Evolutionary conservation across 108 stramenopile genomes (phyloP).

Genomic region (Cyclotella cryptica): DNA sequence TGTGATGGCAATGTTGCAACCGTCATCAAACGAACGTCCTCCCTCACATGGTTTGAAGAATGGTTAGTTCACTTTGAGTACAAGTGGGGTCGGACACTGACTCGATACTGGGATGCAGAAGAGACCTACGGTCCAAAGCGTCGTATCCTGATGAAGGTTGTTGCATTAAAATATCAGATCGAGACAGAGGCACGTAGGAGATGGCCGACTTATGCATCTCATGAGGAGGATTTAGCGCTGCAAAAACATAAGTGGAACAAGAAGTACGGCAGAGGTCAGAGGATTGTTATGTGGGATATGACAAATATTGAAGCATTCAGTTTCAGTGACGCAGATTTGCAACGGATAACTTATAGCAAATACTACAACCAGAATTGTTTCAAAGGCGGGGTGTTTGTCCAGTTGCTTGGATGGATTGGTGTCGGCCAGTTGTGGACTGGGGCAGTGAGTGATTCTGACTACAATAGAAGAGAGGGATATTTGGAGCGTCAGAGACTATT

Average conservation of each 20-base stretch:
- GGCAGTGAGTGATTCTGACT: constrained; percentile 31
- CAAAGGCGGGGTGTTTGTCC: constrained; percentile 28
- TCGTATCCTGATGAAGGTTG: neutral
- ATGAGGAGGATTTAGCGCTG: constrained; percentile 28
- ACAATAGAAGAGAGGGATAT: constrained; percentile 23
- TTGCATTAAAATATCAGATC: constrained; percentile 15
- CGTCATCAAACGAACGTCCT: neutral
- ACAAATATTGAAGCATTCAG: constrained; percentile 29
- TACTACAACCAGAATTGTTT: constrained; percentile 43
- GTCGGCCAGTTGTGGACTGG: constrained; percentile 18
- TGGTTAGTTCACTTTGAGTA: constrained; percentile 35
- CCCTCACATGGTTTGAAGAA: constrained; percentile 30
- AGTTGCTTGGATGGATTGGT: constrained; percentile 37
- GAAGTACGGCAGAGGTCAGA: constrained; percentile 14
- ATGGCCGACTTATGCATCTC: constrained; percentile 44
- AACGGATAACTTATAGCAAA: constrained; percentile 22
- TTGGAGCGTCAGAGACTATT: constrained; percentile 27
- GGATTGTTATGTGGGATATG: constrained; percentile 48
- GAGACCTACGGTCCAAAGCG: neutral
- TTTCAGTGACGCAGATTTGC: constrained; percentile 23
- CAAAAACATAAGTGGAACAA: constrained; percentile 18
- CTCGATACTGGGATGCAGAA: neutral
- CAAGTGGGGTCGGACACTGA: constrained; percentile 33
- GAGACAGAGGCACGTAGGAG: neutral
- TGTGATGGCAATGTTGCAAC: constrained; percentile 25